Evolutionary conservation across 1,139 yeast species (phyloP).

Genomic region (Lodderomyces margitis): DNA sequence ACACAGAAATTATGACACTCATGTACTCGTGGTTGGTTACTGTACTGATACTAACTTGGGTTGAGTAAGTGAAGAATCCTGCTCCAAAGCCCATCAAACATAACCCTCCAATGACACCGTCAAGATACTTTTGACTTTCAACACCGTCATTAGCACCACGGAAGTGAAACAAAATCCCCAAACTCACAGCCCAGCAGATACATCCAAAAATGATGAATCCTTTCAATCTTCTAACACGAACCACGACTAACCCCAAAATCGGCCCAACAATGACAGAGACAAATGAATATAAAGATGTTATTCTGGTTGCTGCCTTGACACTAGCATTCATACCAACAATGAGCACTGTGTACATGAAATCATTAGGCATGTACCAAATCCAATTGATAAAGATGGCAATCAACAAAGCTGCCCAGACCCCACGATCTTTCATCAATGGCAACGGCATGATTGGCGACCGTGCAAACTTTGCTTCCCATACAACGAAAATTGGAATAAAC

Average conservation of each 20-base stretch:
- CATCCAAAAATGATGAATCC: constrained; percentile 60
- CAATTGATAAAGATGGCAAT: constrained; percentile 57
- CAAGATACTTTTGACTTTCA: constrained; percentile 23
- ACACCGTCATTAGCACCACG: constrained; percentile 28
- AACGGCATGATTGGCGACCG: constrained; percentile 59
- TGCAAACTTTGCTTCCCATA: constrained; percentile 56
- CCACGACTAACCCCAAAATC: constrained; percentile 54
- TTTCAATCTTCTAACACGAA: constrained; percentile 52
- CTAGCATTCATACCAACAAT: constrained; percentile 61
- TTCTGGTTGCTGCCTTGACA: constrained; percentile 61
- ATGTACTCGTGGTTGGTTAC: constrained; percentile 61
- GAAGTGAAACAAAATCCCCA: constrained; percentile 32
- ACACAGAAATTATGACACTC: constrained; percentile 60
- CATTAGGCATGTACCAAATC: constrained; percentile 68
- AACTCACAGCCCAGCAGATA: constrained; percentile 35
- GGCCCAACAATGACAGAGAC: constrained; percentile 65
- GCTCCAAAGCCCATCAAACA: constrained; percentile 72
- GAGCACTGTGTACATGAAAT: constrained; percentile 62
- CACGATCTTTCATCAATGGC: constrained; percentile 58
- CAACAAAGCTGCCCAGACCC: constrained; percentile 50
- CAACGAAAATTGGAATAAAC: constrained; percentile 50
- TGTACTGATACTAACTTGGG: constrained; percentile 63
- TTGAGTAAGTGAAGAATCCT: constrained; percentile 66
- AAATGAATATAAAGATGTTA: constrained; percentile 60
- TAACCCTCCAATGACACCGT: constrained; percentile 66